These are phyloP conservation scores for Lasiodiplodia gonubiensis DNA, from an alignment of 2,329 filamentous ascomycete genomes.

Conservation along the genomic window DNA sequence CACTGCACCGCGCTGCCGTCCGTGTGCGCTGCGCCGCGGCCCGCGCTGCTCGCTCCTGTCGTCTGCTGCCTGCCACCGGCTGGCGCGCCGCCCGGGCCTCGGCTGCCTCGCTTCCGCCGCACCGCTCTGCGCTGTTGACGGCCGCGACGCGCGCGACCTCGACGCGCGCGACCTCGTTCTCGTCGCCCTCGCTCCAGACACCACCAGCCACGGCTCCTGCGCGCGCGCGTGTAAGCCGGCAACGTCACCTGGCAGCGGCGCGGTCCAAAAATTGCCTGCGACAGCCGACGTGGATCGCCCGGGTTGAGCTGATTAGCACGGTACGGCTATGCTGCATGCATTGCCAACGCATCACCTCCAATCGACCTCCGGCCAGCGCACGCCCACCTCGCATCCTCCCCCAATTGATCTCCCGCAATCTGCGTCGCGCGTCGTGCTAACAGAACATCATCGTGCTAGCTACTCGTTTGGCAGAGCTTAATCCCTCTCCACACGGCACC, in stretches of 20 bases:
- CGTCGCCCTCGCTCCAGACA: slow-evolving; percentile 4
- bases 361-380: slow-evolving; percentile 46
- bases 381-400: slow-evolving; percentile 19
- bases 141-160: slow-evolving; percentile 33
- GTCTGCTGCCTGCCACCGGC: slow-evolving; percentile 3
- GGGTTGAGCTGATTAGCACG: slow-evolving; percentile 16
- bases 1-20: neutral
- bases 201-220: slow-evolving; percentile 19
- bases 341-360: slow-evolving; percentile 52
- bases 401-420: slow-evolving; percentile 27
- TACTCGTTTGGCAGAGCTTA: slow-evolving; percentile 41
- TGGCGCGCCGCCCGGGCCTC: neutral
- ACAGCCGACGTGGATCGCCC: slow-evolving; percentile 23
- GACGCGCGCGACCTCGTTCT: slow-evolving; percentile 30
- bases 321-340: slow-evolving; percentile 37
- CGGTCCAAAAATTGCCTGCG: slow-evolving; percentile 15
- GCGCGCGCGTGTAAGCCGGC: slow-evolving; percentile 23
- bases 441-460: slow-evolving; percentile 32
- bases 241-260: slow-evolving; percentile 21
- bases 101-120: slow-evolving; percentile 6
- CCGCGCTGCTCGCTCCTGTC: neutral
- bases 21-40: slow-evolving; percentile 11
- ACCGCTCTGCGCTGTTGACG: slow-evolving; percentile 16
- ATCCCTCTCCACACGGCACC: slow-evolving; percentile 38
- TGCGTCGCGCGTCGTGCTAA: slow-evolving; percentile 24